phyloP scores from a whole-genome alignment of 768 basidiomycete genomes.

The Gymnopilus dilepis region DNA sequence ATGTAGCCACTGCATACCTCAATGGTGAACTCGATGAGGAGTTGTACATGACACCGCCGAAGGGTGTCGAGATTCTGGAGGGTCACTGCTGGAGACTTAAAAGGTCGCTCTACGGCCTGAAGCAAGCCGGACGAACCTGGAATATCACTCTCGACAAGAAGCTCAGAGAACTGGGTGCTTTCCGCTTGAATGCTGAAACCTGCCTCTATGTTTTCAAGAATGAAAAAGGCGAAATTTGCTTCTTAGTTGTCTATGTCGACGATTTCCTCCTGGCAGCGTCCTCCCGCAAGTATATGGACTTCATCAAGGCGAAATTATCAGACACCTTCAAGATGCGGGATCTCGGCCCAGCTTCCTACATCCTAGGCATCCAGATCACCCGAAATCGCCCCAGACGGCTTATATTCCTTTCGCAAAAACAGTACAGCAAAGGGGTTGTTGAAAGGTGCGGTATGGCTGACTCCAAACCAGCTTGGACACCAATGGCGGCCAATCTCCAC shows the following conservation, averaged over 20 bases:
- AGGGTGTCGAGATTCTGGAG: constrained; percentile 10
- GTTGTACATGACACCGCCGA: constrained; percentile 19
- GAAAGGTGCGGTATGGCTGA: constrained; percentile 11
- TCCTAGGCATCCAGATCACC: constrained; percentile 30
- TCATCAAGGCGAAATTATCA: constrained; percentile 22
- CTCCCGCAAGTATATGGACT: constrained; percentile 13
- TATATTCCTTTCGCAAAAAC: constrained; percentile 6
- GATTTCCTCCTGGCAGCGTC: constrained; percentile 14
- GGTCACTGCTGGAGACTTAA: constrained; percentile 20
- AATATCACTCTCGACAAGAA: constrained; percentile 12
- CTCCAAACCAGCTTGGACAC: constrained; percentile 15
- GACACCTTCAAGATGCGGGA: constrained; percentile 30
- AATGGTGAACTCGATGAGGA: constrained; percentile 25
- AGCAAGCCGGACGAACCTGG: constrained; percentile 21
- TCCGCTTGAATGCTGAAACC: constrained; percentile 12
- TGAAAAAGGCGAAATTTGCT: constrained; percentile 11
- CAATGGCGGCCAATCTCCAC: constrained; percentile 13
- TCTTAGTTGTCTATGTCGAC: constrained; percentile 14
- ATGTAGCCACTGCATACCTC: constrained; percentile 25
- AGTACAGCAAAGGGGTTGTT: background rate
- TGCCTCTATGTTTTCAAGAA: constrained; percentile 13
- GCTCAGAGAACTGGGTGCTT: constrained; percentile 17
- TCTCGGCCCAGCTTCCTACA: constrained; percentile 28
- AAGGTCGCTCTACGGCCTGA: constrained; percentile 24
- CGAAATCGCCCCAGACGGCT: constrained; percentile 9